phyloP scores from a whole-genome alignment of 177 flowering plant species.

The Vitis hybrid region DNA sequence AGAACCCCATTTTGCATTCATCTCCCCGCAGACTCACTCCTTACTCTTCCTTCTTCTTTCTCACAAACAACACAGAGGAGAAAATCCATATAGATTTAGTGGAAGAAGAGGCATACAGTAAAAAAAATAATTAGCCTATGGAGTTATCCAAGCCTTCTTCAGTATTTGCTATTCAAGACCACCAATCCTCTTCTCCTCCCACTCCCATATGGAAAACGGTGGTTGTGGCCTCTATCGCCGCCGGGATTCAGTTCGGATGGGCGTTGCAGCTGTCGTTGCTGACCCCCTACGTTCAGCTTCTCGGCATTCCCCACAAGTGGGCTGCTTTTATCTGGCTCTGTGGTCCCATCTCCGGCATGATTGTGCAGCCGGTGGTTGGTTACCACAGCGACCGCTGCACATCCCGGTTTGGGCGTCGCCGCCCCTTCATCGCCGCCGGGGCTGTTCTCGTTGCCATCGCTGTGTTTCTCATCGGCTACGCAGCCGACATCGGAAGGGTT shows the following conservation, averaged over 20 bases:
- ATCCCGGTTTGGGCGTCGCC: slow-evolving; percentile 70
- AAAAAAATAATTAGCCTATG: too few relatives aligned
- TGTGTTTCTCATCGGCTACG: slow-evolving; percentile 65
- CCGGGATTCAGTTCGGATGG: slow-evolving; percentile 86
- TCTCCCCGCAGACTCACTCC: too few relatives aligned
- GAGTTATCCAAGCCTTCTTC: too few relatives aligned
- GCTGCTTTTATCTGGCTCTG: slow-evolving; percentile 79
- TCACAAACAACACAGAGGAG: too few relatives aligned
- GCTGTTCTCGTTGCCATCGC: slow-evolving; percentile 48
- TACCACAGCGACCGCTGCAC: slow-evolving; percentile 63
- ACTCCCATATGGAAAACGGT: slow-evolving; percentile 34
- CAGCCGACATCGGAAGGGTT: slow-evolving; percentile 58
- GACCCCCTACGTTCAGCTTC: slow-evolving; percentile 70
- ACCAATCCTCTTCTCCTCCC: neutral
- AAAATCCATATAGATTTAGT: too few relatives aligned
- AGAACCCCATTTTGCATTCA: too few relatives aligned
- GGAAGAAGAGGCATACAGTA: too few relatives aligned
- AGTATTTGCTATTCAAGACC: too few relatives aligned
- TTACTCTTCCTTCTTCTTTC: too few relatives aligned
- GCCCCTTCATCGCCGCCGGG: slow-evolving; percentile 74
- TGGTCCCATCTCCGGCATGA: slow-evolving; percentile 82
- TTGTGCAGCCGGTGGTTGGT: slow-evolving; percentile 80
- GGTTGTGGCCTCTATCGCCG: slow-evolving; percentile 60
- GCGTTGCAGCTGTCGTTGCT: slow-evolving; percentile 76
- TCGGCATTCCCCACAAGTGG: slow-evolving; percentile 72